Evolutionary conservation across 768 basidiomycete genomes (phyloP).

Genomic region (Xerocomus potaroensis): DNA sequence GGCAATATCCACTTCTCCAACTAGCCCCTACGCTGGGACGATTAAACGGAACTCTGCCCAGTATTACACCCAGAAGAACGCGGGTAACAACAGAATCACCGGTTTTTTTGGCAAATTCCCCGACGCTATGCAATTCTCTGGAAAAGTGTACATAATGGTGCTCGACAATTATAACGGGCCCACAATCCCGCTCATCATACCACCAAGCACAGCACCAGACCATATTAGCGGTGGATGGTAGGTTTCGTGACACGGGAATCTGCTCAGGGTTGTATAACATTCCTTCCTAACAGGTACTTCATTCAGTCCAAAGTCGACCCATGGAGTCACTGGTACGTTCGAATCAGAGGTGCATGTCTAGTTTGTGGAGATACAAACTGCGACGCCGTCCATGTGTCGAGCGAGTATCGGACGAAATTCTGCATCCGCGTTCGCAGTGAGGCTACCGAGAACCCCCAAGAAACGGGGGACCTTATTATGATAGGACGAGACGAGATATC

Average conservation of each 20-base stretch:
- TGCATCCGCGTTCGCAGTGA: background rate
- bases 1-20: background rate
- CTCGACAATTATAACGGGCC: no score
- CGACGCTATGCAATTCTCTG: background rate
- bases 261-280: background rate
- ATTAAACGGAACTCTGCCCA: background rate
- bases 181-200: background rate
- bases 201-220: background rate
- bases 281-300: background rate
- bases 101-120: background rate
- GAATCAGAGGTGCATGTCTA: no score
- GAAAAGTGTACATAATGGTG: background rate
- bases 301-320: no score
- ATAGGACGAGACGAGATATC: background rate
- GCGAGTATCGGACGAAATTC: background rate
- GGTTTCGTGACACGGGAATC: background rate
- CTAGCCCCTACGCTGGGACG: background rate
- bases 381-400: no score
- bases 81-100: background rate
- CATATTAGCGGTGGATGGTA: background rate
- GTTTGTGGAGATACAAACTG: no score
- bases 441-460: background rate
- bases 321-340: no score
- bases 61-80: background rate
- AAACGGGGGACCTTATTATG: background rate